A percentile compares a stretch with the other conserved stretches of the same genome.
These are phyloP conservation scores for Euclidium syriacum DNA, from an alignment of 345 rosid genomes.

Conservation along the genomic window DNA sequence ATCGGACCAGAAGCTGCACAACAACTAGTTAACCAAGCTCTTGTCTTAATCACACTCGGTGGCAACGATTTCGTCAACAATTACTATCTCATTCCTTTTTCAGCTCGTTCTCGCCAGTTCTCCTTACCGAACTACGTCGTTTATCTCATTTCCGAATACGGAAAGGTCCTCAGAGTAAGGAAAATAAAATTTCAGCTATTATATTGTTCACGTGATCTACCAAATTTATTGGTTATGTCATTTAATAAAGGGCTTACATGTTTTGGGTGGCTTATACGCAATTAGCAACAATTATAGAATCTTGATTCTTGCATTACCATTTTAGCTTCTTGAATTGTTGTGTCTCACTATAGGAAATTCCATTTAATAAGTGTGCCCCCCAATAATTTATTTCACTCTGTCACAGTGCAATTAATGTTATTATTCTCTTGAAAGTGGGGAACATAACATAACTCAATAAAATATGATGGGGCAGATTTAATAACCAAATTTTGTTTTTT, in stretches of 20 bases:
- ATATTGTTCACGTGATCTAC: not conserved
- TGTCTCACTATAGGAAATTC: constrained; percentile 2
- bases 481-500: not conserved
- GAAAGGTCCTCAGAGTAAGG: constrained; percentile 53
- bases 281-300: not conserved
- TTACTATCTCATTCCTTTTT: constrained; percentile 78
- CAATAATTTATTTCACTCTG: not conserved
- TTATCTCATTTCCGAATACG: constrained; percentile 75
- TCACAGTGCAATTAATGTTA: constrained; percentile 11
- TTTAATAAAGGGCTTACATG: not conserved
- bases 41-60: constrained; percentile 71
- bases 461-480: not conserved
- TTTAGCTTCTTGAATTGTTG: not conserved
- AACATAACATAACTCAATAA: not conserved
- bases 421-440: not conserved
- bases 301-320: not conserved
- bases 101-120: constrained; percentile 75
- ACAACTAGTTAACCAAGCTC: constrained; percentile 58
- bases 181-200: not conserved
- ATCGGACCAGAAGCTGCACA: constrained; percentile 54
- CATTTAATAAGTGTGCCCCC: constrained; percentile 31
- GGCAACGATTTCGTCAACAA: constrained; percentile 96
- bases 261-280: not conserved
- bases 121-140: constrained; percentile 59
- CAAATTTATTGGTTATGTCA: not conserved